These are phyloP conservation scores for Termitomyces sp. DNA, from an alignment of 768 basidiomycete species.

Conservation along the genomic window DNA sequence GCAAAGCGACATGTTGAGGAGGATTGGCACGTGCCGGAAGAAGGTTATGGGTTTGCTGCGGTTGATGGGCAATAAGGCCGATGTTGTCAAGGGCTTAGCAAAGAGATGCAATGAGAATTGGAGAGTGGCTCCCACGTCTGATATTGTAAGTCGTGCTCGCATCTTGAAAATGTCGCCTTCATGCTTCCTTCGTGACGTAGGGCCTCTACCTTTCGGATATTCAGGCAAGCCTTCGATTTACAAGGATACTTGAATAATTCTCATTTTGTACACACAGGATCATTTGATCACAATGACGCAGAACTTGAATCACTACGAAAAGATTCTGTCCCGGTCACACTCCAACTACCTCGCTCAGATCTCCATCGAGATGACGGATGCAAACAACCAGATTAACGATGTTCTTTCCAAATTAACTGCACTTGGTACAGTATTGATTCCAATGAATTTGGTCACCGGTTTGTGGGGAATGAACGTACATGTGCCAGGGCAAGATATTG, in stretches of 20 bases:
- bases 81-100: conserved; percentile 97
- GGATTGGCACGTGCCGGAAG: conserved; percentile 97
- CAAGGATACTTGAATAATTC: not conserved
- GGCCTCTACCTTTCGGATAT: conserved; percentile 95
- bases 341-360: conserved; percentile 99
- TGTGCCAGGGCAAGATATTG: conserved; percentile 78
- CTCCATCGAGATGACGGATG: conserved; percentile 99
- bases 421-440: conserved; percentile 94
- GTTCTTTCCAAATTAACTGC: conserved; percentile 96
- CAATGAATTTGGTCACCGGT: conserved; percentile 96
- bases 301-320: conserved; percentile 99
- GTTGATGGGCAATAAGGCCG: conserved; percentile 99
- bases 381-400: conserved; percentile 99
- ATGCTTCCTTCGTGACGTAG: conserved; percentile 30
- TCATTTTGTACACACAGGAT: conserved; percentile 39
- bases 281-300: conserved; percentile 99
- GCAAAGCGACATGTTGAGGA: conserved; percentile 95
- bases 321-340: conserved; percentile 96
- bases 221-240: conserved; percentile 39
- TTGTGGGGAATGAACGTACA: conserved; percentile 99
- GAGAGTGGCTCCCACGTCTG: conserved; percentile 96
- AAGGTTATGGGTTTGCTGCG: conserved; percentile 98
- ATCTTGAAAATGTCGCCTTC: not conserved
- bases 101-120: conserved; percentile 99
- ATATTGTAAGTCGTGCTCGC: conserved; percentile 59